Conservation (phyloP, 441 rosid species). For the Aquilaria agallochum region DNA sequence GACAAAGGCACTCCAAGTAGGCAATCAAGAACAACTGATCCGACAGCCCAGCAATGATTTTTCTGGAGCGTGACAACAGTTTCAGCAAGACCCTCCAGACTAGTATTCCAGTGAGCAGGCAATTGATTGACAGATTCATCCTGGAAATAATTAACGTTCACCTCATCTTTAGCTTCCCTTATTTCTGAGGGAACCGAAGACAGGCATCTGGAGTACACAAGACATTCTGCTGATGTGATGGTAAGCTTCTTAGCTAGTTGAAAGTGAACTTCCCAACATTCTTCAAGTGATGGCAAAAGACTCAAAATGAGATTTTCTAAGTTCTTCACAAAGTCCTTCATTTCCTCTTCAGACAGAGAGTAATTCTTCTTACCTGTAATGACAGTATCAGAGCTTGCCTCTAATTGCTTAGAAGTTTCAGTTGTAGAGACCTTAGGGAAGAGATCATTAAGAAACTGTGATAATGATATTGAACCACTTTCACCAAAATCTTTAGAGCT, state of each 20-base stretch:
- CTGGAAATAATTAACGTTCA: slow-evolving; percentile 26
- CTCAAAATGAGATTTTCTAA: slow-evolving; percentile 42
- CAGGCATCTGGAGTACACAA: slow-evolving; percentile 55
- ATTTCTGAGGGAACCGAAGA: slow-evolving; percentile 32
- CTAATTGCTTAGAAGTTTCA: slow-evolving; percentile 29
- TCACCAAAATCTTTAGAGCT: slow-evolving; percentile 20
- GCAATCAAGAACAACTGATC: slow-evolving; percentile 67
- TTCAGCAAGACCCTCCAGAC: slow-evolving; percentile 59
- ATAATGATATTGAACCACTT: slow-evolving; percentile 25
- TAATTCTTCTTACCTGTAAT: slow-evolving; percentile 20
- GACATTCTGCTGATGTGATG: slow-evolving; percentile 51
- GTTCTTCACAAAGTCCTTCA: slow-evolving; percentile 48
- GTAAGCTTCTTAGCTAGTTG: slow-evolving; percentile 58
- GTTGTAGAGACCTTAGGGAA: slow-evolving; percentile 17
- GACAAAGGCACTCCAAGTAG: slow-evolving; percentile 48
- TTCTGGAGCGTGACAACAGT: slow-evolving; percentile 41
- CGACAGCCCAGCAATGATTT: slow-evolving; percentile 72
- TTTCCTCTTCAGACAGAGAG: slow-evolving; percentile 43
- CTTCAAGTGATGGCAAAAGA: slow-evolving; percentile 55
- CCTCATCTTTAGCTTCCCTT: slow-evolving; percentile 34
- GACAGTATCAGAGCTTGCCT: slow-evolving; percentile 23
- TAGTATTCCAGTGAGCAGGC: slow-evolving; percentile 41
- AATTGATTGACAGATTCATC: slow-evolving; percentile 31
- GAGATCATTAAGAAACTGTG: slow-evolving; percentile 53
- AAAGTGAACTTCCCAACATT: slow-evolving; percentile 67